A percentile compares a stretch with the other conserved stretches of the same genome.
phyloP scores from a whole-genome alignment of 768 basidiomycete species.

The Lactarius sp. region DNA sequence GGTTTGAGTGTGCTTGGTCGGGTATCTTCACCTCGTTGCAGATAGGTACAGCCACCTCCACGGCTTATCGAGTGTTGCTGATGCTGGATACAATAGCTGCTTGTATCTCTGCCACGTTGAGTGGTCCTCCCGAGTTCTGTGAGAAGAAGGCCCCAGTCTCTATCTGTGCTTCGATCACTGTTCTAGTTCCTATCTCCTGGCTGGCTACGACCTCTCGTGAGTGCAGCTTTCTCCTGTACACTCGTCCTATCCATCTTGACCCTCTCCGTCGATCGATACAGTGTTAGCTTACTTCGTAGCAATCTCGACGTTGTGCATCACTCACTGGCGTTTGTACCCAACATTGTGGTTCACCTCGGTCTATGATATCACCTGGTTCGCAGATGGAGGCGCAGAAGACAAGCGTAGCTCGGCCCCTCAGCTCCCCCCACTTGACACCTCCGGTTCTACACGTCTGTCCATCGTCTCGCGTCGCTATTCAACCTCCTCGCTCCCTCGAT shows the following conservation, averaged over 20 bases:
- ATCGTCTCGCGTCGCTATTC: conserved; percentile 25
- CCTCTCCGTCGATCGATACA: conserved; percentile 23
- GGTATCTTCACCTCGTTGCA: conserved; percentile 45
- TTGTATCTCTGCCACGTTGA: conserved; percentile 44
- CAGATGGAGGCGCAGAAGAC: conserved; percentile 10
- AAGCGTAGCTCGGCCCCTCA: conserved; percentile 14
- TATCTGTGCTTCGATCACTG: conserved; percentile 31
- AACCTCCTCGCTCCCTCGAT: conserved; percentile 15
- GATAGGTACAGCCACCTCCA: conserved; percentile 34
- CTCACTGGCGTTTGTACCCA: conserved; percentile 41
- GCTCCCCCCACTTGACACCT: conserved; percentile 21
- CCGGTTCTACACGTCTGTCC: conserved; percentile 16
- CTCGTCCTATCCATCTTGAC: neutral
- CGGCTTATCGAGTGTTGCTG: conserved; percentile 1
- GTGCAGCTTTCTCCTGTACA: conserved; percentile 20
- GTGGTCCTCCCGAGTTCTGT: conserved; percentile 39
- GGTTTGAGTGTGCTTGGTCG: conserved; percentile 56
- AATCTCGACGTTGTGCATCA: conserved; percentile 43
- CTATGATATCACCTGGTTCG: conserved; percentile 57
- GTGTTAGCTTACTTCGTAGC: conserved; percentile 53
- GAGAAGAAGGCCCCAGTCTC: conserved; percentile 25
- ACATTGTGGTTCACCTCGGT: conserved; percentile 51
- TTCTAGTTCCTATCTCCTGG: conserved; percentile 33
- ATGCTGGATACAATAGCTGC: conserved; percentile 36
- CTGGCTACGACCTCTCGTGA: conserved; percentile 30